Evolutionary conservation across 2,329 filamentous ascomycete genomes (phyloP).

Genomic region (Colletotrichum simmondsii): DNA sequence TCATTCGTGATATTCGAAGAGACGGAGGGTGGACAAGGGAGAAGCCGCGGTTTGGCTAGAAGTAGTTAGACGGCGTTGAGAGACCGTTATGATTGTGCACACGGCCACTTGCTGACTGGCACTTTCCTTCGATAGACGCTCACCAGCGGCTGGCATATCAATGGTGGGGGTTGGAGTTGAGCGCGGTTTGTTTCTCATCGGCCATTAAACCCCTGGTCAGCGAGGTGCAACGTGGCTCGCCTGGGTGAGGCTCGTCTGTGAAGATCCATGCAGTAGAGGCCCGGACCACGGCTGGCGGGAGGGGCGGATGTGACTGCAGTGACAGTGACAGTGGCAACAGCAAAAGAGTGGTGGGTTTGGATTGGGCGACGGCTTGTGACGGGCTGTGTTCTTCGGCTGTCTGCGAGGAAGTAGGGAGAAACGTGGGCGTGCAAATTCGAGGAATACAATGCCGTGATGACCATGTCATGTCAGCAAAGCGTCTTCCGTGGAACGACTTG

Average conservation of each 20-base stretch:
- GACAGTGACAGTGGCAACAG: slow-evolving; percentile 24
- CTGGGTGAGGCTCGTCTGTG: slow-evolving; percentile 34
- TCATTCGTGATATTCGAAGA: slow-evolving; percentile 22
- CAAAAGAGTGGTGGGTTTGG: slow-evolving; percentile 20
- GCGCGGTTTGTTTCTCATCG: slow-evolving; percentile 24
- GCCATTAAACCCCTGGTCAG: slow-evolving; percentile 32
- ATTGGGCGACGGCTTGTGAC: slow-evolving; percentile 14
- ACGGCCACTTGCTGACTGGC: not conserved
- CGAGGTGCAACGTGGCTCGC: slow-evolving; percentile 38
- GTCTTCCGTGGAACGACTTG: not conserved
- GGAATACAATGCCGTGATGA: not conserved
- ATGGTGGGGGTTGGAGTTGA: slow-evolving; percentile 9
- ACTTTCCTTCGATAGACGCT: slow-evolving; percentile 4
- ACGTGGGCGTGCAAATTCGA: not conserved
- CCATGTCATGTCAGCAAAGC: slow-evolving; percentile 9
- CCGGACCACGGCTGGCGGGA: slow-evolving; percentile 34
- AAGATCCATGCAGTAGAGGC: slow-evolving; percentile 32
- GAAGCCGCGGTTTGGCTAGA: slow-evolving; percentile 18
- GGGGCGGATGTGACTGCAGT: slow-evolving; percentile 31
- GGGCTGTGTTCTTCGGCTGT: not conserved
- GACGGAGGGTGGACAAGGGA: slow-evolving; percentile 9
- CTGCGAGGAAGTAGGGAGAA: not conserved
- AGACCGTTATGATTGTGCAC: not conserved
- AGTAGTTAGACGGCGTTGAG: slow-evolving; percentile 6
- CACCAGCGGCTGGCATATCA: not conserved